These are phyloP conservation scores for Narthecium ossifragum DNA, from an alignment of 106 monocot species.

Conservation along the genomic window DNA sequence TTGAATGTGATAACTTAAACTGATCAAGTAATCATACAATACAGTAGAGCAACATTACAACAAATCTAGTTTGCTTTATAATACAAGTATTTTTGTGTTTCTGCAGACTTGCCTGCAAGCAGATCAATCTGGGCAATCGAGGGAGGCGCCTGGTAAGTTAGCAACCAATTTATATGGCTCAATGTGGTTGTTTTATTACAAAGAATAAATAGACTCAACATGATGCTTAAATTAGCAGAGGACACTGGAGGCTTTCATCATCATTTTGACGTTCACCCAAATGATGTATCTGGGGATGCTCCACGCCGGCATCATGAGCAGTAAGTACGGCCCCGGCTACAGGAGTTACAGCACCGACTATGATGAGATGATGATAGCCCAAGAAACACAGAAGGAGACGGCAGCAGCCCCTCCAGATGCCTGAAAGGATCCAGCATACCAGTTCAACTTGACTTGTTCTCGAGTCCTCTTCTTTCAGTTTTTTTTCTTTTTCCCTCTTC, in stretches of 20 bases:
- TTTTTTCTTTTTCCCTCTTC: too few species aligned
- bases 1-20: too few species aligned
- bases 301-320: conserved; percentile 16
- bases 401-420: conserved; percentile 7
- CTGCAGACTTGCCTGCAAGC: conserved; percentile 33
- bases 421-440: not conserved
- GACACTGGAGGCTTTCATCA: conserved; percentile 28
- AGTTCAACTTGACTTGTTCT: not conserved
- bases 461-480: not conserved
- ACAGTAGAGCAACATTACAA: too few species aligned
- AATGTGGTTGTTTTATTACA: not conserved
- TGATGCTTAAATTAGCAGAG: too few species aligned
- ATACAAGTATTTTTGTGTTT: not conserved
- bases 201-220: too few species aligned
- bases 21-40: too few species aligned
- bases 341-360: conserved; percentile 7
- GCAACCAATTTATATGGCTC: not conserved
- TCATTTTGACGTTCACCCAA: conserved; percentile 30
- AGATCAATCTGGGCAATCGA: conserved; percentile 18
- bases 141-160: conserved; percentile 23
- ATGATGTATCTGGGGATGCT: conserved; percentile 28
- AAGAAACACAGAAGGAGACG: not conserved
- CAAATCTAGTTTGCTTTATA: too few species aligned
- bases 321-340: conserved; percentile 17
- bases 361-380: conserved; percentile 3